A percentile compares a stretch with the other conserved stretches of the same genome.
Conservation (phyloP, 768 basidiomycete species). For the Rhodotorula toruloides region DNA sequence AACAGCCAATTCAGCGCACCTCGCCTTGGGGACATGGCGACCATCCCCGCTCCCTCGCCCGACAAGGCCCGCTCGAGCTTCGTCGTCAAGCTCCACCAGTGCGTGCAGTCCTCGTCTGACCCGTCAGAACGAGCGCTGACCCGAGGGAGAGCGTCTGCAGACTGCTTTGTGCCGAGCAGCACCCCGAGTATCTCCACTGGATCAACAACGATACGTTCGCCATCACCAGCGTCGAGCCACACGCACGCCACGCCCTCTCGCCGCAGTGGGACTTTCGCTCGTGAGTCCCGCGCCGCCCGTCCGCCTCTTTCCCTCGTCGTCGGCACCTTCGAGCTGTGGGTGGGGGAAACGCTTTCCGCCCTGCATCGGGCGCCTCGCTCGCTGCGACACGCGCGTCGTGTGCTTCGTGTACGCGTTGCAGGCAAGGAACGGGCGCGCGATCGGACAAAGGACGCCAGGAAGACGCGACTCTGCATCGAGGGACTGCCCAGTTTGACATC, state of each 20-base stretch:
- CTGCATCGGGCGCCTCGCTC: no score
- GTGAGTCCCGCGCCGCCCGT: conserved; percentile 3
- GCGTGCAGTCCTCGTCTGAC: background rate
- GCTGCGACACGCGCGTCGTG: no score
- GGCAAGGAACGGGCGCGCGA: no score
- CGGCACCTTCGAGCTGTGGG: background rate
- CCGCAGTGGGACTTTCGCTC: conserved; percentile 31
- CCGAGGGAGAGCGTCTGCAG: no score
- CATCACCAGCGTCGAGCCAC: conserved; percentile 23
- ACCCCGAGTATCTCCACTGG: conserved; percentile 30
- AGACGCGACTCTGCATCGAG: background rate
- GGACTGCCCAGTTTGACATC: background rate
- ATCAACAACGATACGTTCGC: conserved; percentile 30
- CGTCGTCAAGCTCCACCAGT: conserved; percentile 22
- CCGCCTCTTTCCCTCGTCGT: no score
- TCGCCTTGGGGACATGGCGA: no score
- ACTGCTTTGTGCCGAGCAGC: conserved; percentile 21
- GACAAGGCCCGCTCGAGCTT: conserved; percentile 12
- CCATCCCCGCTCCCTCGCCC: no score
- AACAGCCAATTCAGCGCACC: no score
- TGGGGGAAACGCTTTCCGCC: background rate
- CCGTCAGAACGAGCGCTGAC: background rate
- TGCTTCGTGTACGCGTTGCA: no score
- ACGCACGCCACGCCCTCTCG: conserved; percentile 17
- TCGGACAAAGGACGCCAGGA: background rate